phyloP scores from a whole-genome alignment of 208 protist genomes.

The Perkinsela sp. region DNA sequence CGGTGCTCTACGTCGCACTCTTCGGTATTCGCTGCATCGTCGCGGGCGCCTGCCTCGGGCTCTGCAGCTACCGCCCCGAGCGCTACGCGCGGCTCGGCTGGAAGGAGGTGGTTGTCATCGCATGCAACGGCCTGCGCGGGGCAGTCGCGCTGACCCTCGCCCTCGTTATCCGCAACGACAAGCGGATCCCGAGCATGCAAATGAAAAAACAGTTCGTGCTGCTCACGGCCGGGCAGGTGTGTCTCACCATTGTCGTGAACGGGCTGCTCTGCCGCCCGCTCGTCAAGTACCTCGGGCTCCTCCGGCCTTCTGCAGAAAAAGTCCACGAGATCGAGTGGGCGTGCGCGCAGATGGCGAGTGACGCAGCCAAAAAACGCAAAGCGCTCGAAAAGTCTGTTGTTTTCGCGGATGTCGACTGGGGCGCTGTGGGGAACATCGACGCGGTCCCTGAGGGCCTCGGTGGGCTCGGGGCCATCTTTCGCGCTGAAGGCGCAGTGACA shows the following conservation, averaged over 20 bases:
- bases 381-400: neutral
- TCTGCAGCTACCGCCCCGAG: neutral
- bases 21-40: conserved; percentile 20
- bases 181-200: neutral
- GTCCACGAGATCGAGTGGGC: neutral
- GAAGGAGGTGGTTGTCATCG: conserved; percentile 15
- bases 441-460: neutral
- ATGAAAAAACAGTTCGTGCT: conserved; percentile 4
- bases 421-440: neutral
- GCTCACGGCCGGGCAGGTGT: conserved; percentile 7
- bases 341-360: neutral
- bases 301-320: neutral
- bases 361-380: neutral
- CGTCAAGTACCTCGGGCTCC: conserved; percentile 3
- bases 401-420: neutral
- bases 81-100: neutral
- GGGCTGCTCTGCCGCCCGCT: conserved; percentile 3
- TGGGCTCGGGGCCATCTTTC: neutral
- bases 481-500: too few species aligned
- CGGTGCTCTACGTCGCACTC: conserved; percentile 26
- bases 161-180: conserved; percentile 12
- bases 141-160: conserved; percentile 39
- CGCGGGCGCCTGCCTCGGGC: conserved; percentile 17
- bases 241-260: conserved; percentile 6
- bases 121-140: conserved; percentile 36